Percentiles rank a stretch among this genome's conserved stretches.
phyloP scores from a whole-genome alignment of 2,329 filamentous ascomycete species.

The Neofusicoccum laricinum region DNA sequence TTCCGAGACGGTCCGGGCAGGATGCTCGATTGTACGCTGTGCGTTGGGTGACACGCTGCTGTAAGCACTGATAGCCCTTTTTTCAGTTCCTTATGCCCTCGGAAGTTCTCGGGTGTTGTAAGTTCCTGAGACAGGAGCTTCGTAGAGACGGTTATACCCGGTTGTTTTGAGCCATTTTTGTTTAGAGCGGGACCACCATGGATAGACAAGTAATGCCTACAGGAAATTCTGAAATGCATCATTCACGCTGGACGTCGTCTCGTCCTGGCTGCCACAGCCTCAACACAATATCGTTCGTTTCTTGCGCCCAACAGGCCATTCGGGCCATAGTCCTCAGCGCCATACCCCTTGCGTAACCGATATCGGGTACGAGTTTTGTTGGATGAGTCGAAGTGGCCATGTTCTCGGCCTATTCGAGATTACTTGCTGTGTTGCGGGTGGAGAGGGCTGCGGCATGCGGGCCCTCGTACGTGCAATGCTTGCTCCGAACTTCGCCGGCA shows the following conservation, averaged over 20 bases:
- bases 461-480: constrained; percentile 14
- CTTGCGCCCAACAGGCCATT: neutral
- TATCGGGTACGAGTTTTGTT: constrained; percentile 3
- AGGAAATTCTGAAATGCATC: constrained; percentile 5
- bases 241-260: neutral
- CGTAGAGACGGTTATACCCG: constrained; percentile 11
- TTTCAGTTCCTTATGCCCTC: constrained; percentile 4
- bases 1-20: constrained; percentile 82
- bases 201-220: constrained; percentile 12
- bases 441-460: constrained; percentile 4
- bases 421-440: constrained; percentile 2
- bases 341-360: constrained; percentile 6
- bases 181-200: neutral
- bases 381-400: constrained; percentile 1
- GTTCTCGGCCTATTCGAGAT: constrained; percentile 3
- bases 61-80: constrained; percentile 42
- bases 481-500: constrained; percentile 16
- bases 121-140: neutral
- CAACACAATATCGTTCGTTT: neutral
- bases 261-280: neutral
- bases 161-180: neutral
- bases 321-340: neutral
- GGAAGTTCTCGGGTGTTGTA: constrained; percentile 7
- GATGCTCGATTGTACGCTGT: constrained; percentile 86
- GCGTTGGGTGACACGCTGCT: constrained; percentile 88